Conservation (phyloP, 371 early-diverging fungal species). For the Haplosporangium sp. region DNA sequence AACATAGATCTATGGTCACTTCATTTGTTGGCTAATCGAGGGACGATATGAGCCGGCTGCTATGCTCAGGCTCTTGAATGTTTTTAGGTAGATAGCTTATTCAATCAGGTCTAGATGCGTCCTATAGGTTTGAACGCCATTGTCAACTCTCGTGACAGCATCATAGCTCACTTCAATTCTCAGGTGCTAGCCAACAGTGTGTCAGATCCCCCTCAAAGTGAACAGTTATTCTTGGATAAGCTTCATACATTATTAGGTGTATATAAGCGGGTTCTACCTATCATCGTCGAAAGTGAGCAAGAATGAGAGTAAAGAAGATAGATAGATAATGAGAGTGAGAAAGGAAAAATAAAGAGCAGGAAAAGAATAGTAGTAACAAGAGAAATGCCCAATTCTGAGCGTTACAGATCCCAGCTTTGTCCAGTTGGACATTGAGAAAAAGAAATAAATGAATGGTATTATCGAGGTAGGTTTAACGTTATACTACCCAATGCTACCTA, state of each 20-base stretch:
- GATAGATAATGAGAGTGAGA: not conserved
- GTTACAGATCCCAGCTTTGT: not conserved
- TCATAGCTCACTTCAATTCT: not conserved
- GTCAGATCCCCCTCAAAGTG: constrained; percentile 1
- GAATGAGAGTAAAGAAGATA: not conserved
- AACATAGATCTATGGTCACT: too few species aligned
- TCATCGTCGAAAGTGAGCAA: too few species aligned
- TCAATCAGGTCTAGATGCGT: not conserved
- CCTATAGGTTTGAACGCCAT: not conserved
- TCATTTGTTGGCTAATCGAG: not conserved
- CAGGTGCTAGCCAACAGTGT: not conserved
- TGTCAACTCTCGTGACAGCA: not conserved
- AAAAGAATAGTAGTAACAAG: not conserved
- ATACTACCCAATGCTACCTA: not conserved
- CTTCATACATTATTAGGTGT: not conserved
- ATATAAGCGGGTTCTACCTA: too few species aligned
- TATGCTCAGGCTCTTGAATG: not conserved
- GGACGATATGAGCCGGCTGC: not conserved
- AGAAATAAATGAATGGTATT: not conserved
- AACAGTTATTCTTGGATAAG: constrained; percentile 1
- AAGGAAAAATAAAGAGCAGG: not conserved
- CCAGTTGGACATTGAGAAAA: not conserved
- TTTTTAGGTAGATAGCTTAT: not conserved
- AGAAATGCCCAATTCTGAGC: too few species aligned
- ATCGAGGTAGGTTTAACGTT: not conserved